Evolutionary conservation across 2,329 filamentous ascomycete species (phyloP), one percentile per base, ranked within the genome.

Genomic region (Davidsoniella virescens): DNA sequence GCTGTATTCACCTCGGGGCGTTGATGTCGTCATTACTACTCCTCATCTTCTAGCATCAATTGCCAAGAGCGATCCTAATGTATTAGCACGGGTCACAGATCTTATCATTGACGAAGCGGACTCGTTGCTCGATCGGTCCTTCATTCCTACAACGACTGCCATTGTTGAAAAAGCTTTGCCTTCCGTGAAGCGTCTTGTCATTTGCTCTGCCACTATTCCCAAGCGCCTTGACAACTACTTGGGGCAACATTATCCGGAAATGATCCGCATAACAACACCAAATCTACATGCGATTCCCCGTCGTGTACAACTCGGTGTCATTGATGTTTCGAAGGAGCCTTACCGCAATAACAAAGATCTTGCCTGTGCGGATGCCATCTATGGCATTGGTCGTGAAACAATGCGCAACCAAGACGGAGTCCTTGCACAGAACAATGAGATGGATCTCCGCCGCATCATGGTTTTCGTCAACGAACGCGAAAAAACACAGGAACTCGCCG

Each of bases 391-490:
- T 53, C 87, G 86, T 62, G 82, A 88, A 41, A 73, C 75, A 1
- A 67, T 71, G 6, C 69, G 69, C 23, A 70, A 81, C 55, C 76
- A 82, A 50, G 73, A 75, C 4, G 61, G 66, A 23, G 65, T 68
- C 25, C 6, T 25, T 9, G 18, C 38, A 6, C 12, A 37, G 16
- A 33, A 43, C 8, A 48, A 37, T 14, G 44, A 44, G 16, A 67
- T 80, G 4, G 79, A 84, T 52, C 73, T 85, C 20, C 92, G 92
- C 63, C 83, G 86, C 55, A 83, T 98, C 59, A 78, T 96, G 52
- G 87, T 96, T 2, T 96, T 96, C 59, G 90, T 96, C 62, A 96
- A 96, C 64, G 87, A 96, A 70, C 83, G 92, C 36, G 87, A 94
- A 61, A 87, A 85, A 61, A 86, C 90, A 0, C 75, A 83, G 52